phyloP scores from a whole-genome alignment of 2,329 filamentous ascomycete genomes.

The Fusarium torreyae region DNA sequence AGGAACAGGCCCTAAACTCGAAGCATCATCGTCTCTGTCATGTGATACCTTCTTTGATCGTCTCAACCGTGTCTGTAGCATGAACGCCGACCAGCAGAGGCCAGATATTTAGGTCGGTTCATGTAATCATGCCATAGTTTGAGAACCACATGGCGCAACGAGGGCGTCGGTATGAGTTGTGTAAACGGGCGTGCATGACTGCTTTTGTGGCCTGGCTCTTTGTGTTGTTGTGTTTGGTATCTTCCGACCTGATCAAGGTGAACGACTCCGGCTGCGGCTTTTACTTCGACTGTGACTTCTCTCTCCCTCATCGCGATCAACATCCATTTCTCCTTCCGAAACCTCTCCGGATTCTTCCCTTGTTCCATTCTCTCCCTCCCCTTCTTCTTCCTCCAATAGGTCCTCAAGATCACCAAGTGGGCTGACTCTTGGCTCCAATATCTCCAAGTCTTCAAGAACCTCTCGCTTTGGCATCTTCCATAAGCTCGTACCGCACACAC shows the following conservation, averaged over 20 bases:
- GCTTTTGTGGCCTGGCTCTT: background rate
- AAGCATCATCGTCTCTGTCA: too few species aligned
- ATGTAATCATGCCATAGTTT: background rate
- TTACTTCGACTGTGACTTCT: conserved; percentile 42
- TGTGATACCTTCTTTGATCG: background rate
- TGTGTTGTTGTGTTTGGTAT: conserved; percentile 1
- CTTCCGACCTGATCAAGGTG: conserved; percentile 46
- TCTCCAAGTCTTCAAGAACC: conserved; percentile 88
- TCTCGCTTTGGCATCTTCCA: conserved; percentile 91
- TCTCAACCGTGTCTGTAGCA: too few species aligned
- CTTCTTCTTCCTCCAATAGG: conserved; percentile 73
- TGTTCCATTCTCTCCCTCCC: conserved; percentile 51
- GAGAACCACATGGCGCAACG: background rate
- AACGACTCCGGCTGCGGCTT: conserved; percentile 43
- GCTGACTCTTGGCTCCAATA: conserved; percentile 88
- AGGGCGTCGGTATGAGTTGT: fast-evolving
- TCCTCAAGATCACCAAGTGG: conserved; percentile 85
- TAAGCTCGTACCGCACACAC: conserved; percentile 91
- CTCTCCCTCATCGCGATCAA: conserved; percentile 53
- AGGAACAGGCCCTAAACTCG: too few species aligned
- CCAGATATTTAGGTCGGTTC: background rate
- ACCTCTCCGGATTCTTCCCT: conserved; percentile 61
- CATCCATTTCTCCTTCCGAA: conserved; percentile 58
- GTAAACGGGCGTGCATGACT: background rate
- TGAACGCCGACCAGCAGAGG: background rate